Base-by-base conservation (phyloP, 2,329 filamentous ascomycete genomes). In the Hysterium pulicare region DNA sequence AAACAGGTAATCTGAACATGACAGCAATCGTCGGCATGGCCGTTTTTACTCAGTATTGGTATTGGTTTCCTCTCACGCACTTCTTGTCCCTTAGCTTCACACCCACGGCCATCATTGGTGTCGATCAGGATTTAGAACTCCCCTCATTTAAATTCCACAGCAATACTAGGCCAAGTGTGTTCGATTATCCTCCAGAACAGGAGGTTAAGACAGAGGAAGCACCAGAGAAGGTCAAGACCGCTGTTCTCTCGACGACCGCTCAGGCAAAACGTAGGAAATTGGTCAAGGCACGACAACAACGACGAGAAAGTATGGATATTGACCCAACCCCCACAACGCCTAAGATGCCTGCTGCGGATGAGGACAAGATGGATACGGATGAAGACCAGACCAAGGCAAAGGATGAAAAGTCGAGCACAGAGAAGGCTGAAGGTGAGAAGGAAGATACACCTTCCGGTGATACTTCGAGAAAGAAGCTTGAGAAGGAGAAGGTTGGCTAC, bases 11-110 rank as follows among this genome's bases (percentile, higher is more conserved):
- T 65, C 82, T 98, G 53, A 97, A 98, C 76, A 96, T 98, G 90
- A 83, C 90, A 15, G 94, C 89, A 48, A 95, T 98, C 53, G 90
- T 98, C 15, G 94, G 93, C 54, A 95, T 95, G 83, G 91, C 90
- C 21, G 87, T 98, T 41, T 98, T 98, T 71, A 95, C 90, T 7
- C 93, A 98, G 67, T 98, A 98, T 75, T 98, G 93, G 93, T 98
- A 98, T 75, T 98, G 93, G 93, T 98, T 98, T 81, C 93, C 93
- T 46, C 86, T 97, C 59, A 95, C 93, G 22, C 93, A 98, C 71
- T 98, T 98, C 81, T 69, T 98, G 44, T 94, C 91, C 1, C 77
- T 98, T 48, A 90, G 89, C 59, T 97, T 98, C 71, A 90, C 88
- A n/a, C 93, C 93, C 1, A 98, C 94, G 1, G 87, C 93, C 1